These are phyloP conservation scores for Colletotrichum brevisporum DNA, from an alignment of 2,329 filamentous ascomycete species.

Conservation along the genomic window DNA sequence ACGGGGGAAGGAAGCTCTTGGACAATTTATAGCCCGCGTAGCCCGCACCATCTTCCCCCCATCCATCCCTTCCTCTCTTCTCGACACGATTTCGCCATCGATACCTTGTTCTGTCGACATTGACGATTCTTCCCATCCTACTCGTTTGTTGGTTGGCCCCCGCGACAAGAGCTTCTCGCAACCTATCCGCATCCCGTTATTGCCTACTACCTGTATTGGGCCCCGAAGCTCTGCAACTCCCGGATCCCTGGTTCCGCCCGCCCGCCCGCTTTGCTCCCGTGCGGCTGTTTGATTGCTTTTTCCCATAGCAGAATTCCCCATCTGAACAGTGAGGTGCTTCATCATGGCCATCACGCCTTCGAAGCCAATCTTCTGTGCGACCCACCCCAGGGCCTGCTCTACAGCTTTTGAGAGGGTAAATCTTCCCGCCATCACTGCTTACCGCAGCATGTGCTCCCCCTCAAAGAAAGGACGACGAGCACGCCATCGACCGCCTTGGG, in stretches of 20 bases:
- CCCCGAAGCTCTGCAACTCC: constrained; percentile 37
- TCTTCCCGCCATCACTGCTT: constrained; percentile 17
- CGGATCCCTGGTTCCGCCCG: constrained; percentile 13
- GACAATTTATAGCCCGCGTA: constrained; percentile 36
- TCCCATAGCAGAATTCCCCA: constrained; percentile 31
- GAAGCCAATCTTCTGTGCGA: constrained; percentile 88
- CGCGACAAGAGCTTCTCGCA: constrained; percentile 39
- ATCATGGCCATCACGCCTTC: constrained; percentile 69
- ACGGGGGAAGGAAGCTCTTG: constrained; percentile 31
- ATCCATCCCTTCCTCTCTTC: constrained; percentile 18
- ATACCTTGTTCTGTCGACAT: constrained; percentile 39
- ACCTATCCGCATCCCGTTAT: constrained; percentile 6
- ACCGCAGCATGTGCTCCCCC: neutral
- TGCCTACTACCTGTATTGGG: neutral
- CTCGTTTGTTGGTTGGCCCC: constrained; percentile 31
- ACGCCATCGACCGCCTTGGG: constrained; percentile 10
- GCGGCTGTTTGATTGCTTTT: constrained; percentile 17
- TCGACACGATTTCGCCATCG: constrained; percentile 35
- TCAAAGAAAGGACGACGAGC: constrained; percentile 14
- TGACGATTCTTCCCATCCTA: constrained; percentile 28
- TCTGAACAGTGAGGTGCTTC: constrained; percentile 33
- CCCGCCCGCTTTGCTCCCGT: constrained; percentile 24
- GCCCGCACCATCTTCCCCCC: constrained; percentile 19
- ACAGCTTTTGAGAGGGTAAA: constrained; percentile 95
- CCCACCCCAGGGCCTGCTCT: constrained; percentile 94